Percentiles rank a stretch among this genome's conserved stretches.
phyloP scores from a whole-genome alignment of 169 alveolate species.

The Cryptosporidium tyzzeri region DNA sequence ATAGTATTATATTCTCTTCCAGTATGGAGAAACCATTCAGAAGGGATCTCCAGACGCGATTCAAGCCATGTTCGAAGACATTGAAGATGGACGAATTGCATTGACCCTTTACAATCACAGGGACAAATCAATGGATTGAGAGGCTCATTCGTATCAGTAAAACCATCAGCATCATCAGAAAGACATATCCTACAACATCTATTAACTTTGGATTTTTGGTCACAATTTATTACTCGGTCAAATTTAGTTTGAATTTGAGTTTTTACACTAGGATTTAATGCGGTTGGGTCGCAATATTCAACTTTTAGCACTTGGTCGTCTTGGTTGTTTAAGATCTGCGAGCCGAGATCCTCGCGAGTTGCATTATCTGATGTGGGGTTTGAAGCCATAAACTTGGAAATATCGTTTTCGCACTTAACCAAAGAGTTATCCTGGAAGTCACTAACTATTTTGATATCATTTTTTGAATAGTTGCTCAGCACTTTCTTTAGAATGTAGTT shows the following conservation, averaged over 20 bases:
- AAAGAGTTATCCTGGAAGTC: neutral
- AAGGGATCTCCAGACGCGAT: constrained; percentile 63
- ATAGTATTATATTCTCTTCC: neutral
- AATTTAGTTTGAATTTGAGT: neutral
- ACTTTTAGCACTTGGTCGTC: neutral
- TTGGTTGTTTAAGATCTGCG: neutral
- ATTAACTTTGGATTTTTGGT: neutral
- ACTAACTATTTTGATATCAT: neutral
- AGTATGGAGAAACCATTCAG: constrained; percentile 65
- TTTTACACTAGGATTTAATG: neutral
- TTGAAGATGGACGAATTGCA: constrained; percentile 92
- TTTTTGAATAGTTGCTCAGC: neutral
- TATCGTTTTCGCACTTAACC: neutral
- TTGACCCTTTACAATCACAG: constrained; percentile 93
- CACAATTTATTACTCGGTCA: neutral
- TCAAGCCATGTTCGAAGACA: constrained; percentile 94
- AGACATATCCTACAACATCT: constrained; percentile 66
- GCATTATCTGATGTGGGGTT: constrained; percentile 1
- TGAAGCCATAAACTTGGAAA: neutral
- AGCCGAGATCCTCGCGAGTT: neutral
- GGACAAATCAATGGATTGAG: constrained; percentile 89
- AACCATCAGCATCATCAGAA: constrained; percentile 63
- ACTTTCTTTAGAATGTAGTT: neutral
- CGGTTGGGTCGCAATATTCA: neutral
- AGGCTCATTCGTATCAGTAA: constrained; percentile 25